Base-by-base conservation (phyloP, 768 basidiomycete genomes). In the Floccularia luteovirens region DNA sequence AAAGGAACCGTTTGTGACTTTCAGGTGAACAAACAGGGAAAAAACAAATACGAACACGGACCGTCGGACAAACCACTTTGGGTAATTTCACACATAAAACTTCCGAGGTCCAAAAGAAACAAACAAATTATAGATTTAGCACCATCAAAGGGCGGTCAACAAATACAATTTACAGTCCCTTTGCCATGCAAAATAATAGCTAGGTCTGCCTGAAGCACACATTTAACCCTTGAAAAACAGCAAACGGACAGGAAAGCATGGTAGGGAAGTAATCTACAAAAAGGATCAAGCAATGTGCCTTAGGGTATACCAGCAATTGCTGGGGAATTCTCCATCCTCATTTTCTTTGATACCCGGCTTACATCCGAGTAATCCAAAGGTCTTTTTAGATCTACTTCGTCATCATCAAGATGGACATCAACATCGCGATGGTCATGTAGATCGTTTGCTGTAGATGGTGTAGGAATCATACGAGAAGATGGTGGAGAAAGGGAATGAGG, bases 261-360 rank as follows among this genome's bases (percentile, higher is more conserved):
- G 49, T 42, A 46, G 46, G 35, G 46, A 43, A 48, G 47, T 60
- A 60, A 54, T 65, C 63, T 64, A 65, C 59, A 62, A 46, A 57
- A 37, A 41, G 16, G 36, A 38, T 16, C n/a, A 31, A 24, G 52
- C 48, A 49, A 43, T 48, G 44, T 51, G 48, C 52, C 60, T 75
- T 65, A 77, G 64, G 74, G 76, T 74, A 79, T 75, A 59, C 63
- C 61, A 55, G 64, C 60, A 48, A 58, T 53, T 34, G 63, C 58
- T 37, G 63, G 62, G 43, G 65, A 54, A 51, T 68, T 66, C 47
- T 77, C 77, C 65, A 83, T 72, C 57, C 79, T 72, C 74, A 85
- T 77, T 72, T 80, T 82, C 76, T 86, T 86, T 46, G 67, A 61
- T 41, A 72, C 72, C 49, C 76, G 72, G 44, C 50, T 56, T 43